phyloP scores from a whole-genome alignment of 371 early-diverging fungal species.

The Saksenaea vasiformis region DNA sequence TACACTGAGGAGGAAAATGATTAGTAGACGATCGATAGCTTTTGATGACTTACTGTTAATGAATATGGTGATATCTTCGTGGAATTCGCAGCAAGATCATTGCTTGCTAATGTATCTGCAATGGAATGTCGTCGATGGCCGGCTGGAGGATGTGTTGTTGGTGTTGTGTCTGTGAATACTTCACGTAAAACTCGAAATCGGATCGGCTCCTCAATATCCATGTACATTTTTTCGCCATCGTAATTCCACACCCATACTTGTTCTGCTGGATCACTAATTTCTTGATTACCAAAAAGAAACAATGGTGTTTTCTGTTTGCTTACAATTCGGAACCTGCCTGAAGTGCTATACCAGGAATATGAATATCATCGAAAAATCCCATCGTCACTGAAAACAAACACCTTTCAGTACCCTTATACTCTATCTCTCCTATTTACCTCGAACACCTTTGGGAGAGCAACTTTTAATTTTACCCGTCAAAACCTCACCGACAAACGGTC shows the following conservation, averaged over 20 bases:
- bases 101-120: constrained; percentile 45
- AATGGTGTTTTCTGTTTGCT: neutral
- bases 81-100: constrained; percentile 58
- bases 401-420: neutral
- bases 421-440: constrained; percentile 45
- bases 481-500: constrained; percentile 90
- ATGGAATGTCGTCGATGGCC: constrained; percentile 37
- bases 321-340: constrained; percentile 69
- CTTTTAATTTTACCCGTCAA: constrained; percentile 79
- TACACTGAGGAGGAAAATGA: constrained; percentile 44
- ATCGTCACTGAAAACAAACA: constrained; percentile 63
- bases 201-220: constrained; percentile 83
- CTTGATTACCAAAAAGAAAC: neutral
- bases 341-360: constrained; percentile 70
- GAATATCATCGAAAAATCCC: constrained; percentile 93
- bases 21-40: neutral
- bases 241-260: constrained; percentile 91
- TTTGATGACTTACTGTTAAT: constrained; percentile 45
- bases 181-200: constrained; percentile 79
- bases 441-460: constrained; percentile 68
- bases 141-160: constrained; percentile 48
- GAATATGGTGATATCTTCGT: constrained; percentile 64
- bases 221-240: constrained; percentile 79
- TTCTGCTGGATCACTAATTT: constrained; percentile 62
- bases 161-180: constrained; percentile 79